phyloP scores from a whole-genome alignment of 2,329 filamentous ascomycete genomes.

The Colletotrichum sp. region DNA sequence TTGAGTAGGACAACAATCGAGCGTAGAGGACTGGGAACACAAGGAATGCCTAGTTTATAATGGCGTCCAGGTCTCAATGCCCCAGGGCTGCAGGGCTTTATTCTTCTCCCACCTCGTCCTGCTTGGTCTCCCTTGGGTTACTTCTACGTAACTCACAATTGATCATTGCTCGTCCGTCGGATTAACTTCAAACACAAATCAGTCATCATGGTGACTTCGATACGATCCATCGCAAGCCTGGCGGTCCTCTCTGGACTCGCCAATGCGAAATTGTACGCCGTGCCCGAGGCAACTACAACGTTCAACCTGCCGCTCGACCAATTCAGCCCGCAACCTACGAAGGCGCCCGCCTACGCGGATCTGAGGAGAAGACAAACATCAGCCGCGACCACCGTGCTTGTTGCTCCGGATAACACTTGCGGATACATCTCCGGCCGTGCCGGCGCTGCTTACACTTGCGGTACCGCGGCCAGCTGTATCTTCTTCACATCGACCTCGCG shows the following conservation, averaged over 20 bases:
- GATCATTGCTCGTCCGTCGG: not conserved
- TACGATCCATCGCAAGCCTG: slow-evolving; percentile 24
- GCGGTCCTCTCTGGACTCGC: slow-evolving; percentile 35
- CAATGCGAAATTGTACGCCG: slow-evolving; percentile 38
- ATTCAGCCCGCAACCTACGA: slow-evolving; percentile 45
- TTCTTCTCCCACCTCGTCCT: not conserved
- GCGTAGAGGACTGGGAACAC: not conserved
- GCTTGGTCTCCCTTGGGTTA: not conserved
- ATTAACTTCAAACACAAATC: not conserved
- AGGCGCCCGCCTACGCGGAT: slow-evolving; percentile 39
- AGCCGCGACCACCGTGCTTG: slow-evolving; percentile 40
- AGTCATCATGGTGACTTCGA: slow-evolving; percentile 29
- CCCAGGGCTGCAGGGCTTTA: not conserved
- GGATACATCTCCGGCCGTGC: slow-evolving; percentile 50
- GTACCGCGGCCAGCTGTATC: slow-evolving; percentile 38
- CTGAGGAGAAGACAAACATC: slow-evolving; percentile 34
- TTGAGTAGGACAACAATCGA: not conserved
- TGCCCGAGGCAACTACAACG: slow-evolving; percentile 38
- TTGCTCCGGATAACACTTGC: slow-evolving; percentile 56
- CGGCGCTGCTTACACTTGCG: slow-evolving; percentile 46
- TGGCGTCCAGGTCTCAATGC: not conserved
- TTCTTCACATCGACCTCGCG: slow-evolving; percentile 37
- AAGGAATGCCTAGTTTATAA: slow-evolving; percentile 7
- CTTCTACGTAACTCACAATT: not conserved
- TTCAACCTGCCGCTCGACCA: slow-evolving; percentile 38